These are phyloP conservation scores for Cryphonectria radicalis DNA, from an alignment of 2,329 filamentous ascomycete genomes.

Conservation along the genomic window DNA sequence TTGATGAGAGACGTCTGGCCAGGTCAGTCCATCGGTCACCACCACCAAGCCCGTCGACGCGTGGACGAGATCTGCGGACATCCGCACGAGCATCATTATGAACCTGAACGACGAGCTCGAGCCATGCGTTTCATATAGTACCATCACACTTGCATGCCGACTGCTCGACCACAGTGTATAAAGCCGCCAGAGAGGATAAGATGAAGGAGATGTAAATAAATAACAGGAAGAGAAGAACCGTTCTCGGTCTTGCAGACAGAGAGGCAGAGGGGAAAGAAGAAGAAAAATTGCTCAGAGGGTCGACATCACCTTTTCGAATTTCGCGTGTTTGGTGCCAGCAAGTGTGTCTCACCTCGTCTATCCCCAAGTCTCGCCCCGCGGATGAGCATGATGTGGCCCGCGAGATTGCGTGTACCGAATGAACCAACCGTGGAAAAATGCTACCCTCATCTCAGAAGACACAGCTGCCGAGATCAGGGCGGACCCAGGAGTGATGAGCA, in stretches of 20 bases:
- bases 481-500: not conserved
- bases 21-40: not conserved
- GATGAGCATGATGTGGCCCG: not conserved
- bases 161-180: too few relatives aligned
- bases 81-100: not conserved
- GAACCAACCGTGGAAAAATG: not conserved
- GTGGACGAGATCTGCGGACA: not conserved
- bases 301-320: not conserved
- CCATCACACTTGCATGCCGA: not conserved
- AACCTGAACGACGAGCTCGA: not conserved
- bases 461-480: constrained; percentile 15
- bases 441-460: constrained; percentile 9
- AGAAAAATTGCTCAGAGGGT: not conserved
- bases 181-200: too few relatives aligned
- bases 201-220: not conserved
- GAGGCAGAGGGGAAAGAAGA: not conserved
- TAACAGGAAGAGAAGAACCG: not conserved
- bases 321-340: not conserved
- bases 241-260: not conserved
- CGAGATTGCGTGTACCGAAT: not conserved
- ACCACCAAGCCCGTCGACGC: not conserved
- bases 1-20: not conserved
- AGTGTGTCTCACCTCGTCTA: not conserved
- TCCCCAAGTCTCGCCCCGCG: not conserved
- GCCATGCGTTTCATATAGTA: not conserved